These are phyloP conservation scores for Clarireedia monteithiana DNA, from an alignment of 2,329 filamentous ascomycete species.

Conservation along the genomic window DNA sequence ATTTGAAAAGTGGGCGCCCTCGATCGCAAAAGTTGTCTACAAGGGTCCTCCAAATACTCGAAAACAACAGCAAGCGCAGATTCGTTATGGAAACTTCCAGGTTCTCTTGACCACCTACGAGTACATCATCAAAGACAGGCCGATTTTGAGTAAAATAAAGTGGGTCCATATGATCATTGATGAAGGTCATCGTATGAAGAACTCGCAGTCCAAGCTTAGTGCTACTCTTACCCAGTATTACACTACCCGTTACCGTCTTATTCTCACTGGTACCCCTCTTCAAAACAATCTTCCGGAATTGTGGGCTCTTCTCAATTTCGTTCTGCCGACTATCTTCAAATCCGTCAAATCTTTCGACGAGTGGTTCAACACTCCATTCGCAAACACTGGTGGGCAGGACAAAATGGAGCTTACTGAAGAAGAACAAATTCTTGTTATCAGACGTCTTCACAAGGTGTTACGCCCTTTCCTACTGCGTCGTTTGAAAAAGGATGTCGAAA, in stretches of 20 bases:
- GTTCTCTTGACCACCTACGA: conserved; percentile 96
- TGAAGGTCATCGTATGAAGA: conserved; percentile 99
- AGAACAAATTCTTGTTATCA: conserved; percentile 97
- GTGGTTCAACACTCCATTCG: conserved; percentile 99
- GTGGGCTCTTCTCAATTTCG: conserved; percentile 98
- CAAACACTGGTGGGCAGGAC: conserved; percentile 94
- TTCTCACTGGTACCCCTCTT: conserved; percentile 91
- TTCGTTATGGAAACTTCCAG: conserved; percentile 91
- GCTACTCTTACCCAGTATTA: conserved; percentile 94
- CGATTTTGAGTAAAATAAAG: conserved; percentile 93
- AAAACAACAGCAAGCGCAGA: conserved; percentile 87
- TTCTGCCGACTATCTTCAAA: conserved; percentile 97
- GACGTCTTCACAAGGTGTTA: conserved; percentile 94
- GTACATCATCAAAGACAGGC: conserved; percentile 98
- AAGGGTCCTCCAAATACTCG: conserved; percentile 86
- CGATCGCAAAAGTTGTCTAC: conserved; percentile 82
- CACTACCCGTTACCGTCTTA: conserved; percentile 86
- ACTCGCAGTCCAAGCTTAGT: conserved; percentile 90
- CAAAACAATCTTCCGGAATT: conserved; percentile 96
- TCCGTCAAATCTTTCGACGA: conserved; percentile 98
- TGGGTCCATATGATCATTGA: conserved; percentile 99
- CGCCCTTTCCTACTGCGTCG: conserved; percentile 94
- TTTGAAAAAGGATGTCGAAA: conserved; percentile 99
- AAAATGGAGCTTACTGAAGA: conserved; percentile 99
- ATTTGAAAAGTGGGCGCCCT: conserved; percentile 97